Base-by-base conservation (phyloP, 257 asterid species). In the Fraxinus pennsylvanica region DNA sequence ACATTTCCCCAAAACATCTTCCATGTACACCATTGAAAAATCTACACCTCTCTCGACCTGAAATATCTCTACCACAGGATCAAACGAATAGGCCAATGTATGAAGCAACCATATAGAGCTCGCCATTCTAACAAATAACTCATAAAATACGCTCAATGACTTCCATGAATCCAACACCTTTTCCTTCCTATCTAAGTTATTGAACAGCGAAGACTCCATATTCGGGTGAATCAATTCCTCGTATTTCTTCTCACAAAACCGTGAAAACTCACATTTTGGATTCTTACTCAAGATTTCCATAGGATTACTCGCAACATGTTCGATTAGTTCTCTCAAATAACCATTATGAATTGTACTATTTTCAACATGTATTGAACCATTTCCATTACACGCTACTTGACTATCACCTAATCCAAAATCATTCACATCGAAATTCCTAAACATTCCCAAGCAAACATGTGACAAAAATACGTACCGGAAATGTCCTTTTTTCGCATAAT, bases 41-140 rank as follows among this genome's bases (percentile, higher is more conserved):
- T 90, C 96, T 0, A 74, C 94, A 29, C 97, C 97, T 80, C 83
- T 89, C 86, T 89, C 94, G 43, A 96, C 96, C 82, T 87, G 98
- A 84, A 96, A 96, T 82, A 96, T 91, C 90, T 93, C 92, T 68
- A 92, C 95, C 1, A 73, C 75, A 0, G 98, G 98, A 76, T 82
- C 82, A 76, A 93, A 93, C 0, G 93, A 91, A 80, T 84, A 87
- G 0, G 97, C 97, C 83, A 96, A 71, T 89, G 91, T 92, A 83
- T 96, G 98, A 65, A 93, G 95, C 83, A 91, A 84, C 99, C 99
- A 96, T 70, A 91, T 79, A 0, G 99, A 89, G 89, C 98, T 93
- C 22, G 97, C 90, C 97, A 94, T 90, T 85, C 90, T 86, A 61
- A 96, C 92, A 85, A 92, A 96, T 63, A 89, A 89, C 85, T 96